phyloP scores from a whole-genome alignment of 2,329 filamentous ascomycete species.

The Penicillium sp. region DNA sequence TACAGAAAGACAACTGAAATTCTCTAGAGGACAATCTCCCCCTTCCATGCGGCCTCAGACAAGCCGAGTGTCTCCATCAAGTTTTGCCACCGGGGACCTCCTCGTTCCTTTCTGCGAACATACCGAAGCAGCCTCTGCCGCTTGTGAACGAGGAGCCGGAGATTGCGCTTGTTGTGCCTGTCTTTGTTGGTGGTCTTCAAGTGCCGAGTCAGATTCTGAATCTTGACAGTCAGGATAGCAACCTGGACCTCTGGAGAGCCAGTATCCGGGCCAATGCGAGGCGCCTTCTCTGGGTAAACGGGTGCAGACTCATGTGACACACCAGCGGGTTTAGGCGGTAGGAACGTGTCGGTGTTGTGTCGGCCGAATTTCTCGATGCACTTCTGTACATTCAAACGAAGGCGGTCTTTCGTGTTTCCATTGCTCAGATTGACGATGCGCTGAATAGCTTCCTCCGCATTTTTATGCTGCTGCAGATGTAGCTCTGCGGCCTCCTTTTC shows the following conservation, averaged over 20 bases:
- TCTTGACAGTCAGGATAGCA: constrained; percentile 90
- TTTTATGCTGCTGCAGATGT: constrained; percentile 57
- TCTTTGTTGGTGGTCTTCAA: constrained; percentile 71
- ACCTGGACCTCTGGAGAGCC: constrained; percentile 97
- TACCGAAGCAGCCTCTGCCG: constrained; percentile 85
- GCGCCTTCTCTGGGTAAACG: constrained; percentile 44
- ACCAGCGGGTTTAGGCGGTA: constrained; percentile 56
- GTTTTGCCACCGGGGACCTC: constrained; percentile 83
- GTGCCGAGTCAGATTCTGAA: constrained; percentile 69
- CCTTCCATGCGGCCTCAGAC: constrained; percentile 82
- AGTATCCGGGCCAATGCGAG: constrained; percentile 82
- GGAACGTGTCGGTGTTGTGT: constrained; percentile 71
- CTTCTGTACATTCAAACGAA: constrained; percentile 74
- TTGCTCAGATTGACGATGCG: constrained; percentile 76
- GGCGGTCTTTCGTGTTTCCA: constrained; percentile 69
- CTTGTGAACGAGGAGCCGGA: constrained; percentile 78
- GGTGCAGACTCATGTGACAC: constrained; percentile 41
- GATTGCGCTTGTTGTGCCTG: constrained; percentile 88
- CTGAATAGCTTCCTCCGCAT: constrained; percentile 67
- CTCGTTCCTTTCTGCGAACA: constrained; percentile 80
- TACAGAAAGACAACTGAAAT: neutral
- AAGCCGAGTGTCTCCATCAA: constrained; percentile 78
- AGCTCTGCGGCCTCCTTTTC: constrained; percentile 35
- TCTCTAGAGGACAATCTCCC: constrained; percentile 70
- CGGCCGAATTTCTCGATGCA: constrained; percentile 85